Base-by-base conservation (phyloP, 1,284 basidiomycete genomes). In the Microbotryum silenes-acaulis region DNA sequence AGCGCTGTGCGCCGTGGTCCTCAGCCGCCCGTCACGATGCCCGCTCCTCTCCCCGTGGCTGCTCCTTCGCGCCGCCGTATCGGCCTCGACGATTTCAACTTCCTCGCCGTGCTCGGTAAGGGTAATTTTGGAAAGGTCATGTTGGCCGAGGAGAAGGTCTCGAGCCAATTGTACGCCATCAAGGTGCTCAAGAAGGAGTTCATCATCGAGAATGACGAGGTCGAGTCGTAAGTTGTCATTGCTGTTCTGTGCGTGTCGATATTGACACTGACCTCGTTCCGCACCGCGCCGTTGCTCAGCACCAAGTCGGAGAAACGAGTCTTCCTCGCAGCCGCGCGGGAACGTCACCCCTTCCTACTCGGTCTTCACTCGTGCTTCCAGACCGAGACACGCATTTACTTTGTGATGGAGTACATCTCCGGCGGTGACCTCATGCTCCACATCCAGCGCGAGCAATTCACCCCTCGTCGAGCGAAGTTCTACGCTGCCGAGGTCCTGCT, bases 81-180 rank as follows among this genome's bases (percentile, higher is more conserved):
- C 67, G 91, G 92, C 1, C 80, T 99, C 50, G 92, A 98, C 75
- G 96, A 98, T 76, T 98, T 99, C 81, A 98, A 98, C 76, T 98
- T 99, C 82, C 79, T 98, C 57, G 93, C 96, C 23, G 96, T 98
- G 8, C 83, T 99, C 37, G 96, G 96, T 62, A 98, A 98, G 78
- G 96, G 96, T 74, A 99, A 98, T 78, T 99, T 99, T 72, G 96
- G 96, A 61, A 98, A 99, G 77, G 96, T 99, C 77, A 98, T 98
- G 96, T 80, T 98, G 60, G 96, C 96, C 21, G 96, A 99, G 77
- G 96, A 99, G 80, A 98, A 97, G 83, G 85, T 82, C 73, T 83
- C 85, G 31, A 91, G 85, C 72, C 84, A 83, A 62, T 77, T 98
- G 63, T 98, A 89, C 75, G 96, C 96, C n/a, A 97, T 99, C 82